Conservation (phyloP, 2,329 filamentous ascomycete genomes). For the Verticillium dahliae region DNA sequence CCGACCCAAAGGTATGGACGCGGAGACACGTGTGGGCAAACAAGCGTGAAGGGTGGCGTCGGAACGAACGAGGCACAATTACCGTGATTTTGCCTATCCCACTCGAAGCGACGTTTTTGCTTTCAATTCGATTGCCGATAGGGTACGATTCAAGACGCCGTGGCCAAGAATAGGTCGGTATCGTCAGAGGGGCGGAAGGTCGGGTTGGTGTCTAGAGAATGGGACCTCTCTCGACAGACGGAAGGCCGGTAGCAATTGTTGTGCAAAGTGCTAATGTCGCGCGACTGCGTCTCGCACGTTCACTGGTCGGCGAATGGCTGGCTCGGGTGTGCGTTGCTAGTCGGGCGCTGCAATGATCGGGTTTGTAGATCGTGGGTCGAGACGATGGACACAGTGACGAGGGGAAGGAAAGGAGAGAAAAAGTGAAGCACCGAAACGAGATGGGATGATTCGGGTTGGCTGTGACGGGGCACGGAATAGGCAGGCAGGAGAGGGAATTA, state of each 20-base stretch:
- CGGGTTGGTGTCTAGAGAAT: background rate
- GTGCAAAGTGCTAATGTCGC: background rate
- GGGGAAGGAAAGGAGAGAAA: conserved; percentile 4
- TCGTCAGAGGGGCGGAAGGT: background rate
- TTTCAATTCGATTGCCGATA: background rate
- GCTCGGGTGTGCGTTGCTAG: background rate
- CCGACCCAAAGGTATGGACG: background rate
- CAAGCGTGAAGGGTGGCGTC: background rate
- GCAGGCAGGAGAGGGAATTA: background rate
- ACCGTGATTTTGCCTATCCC: background rate
- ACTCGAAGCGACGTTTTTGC: background rate
- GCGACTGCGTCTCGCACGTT: background rate
- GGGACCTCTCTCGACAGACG: background rate
- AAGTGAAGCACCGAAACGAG: background rate
- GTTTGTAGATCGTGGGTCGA: background rate
- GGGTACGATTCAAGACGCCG: background rate
- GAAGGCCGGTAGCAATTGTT: background rate
- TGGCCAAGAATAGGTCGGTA: background rate
- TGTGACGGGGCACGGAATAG: background rate
- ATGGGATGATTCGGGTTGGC: background rate
- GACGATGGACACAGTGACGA: background rate
- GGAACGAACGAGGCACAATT: background rate
- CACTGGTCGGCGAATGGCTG: background rate
- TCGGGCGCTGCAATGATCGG: background rate
- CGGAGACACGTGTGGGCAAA: background rate